These are phyloP conservation scores for Oryza meridionalis DNA, from an alignment of 176 grass and related monocot species.

Conservation along the genomic window DNA sequence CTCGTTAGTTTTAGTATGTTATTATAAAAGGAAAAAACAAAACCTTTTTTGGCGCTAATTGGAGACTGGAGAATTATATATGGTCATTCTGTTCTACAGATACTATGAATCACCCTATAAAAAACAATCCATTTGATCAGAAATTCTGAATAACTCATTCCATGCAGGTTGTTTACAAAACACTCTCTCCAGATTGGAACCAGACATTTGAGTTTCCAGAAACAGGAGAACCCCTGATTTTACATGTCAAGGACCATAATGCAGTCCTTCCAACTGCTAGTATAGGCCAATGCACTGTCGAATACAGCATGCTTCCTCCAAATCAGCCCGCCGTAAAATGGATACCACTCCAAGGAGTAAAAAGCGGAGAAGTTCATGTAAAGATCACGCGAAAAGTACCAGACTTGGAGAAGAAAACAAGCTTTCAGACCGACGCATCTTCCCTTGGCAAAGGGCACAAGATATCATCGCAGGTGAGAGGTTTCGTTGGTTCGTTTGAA, in stretches of 20 bases:
- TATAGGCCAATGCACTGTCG: slow-evolving; percentile 79
- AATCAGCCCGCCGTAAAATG: slow-evolving; percentile 75
- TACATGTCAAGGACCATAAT: slow-evolving; percentile 92
- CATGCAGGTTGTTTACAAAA: slow-evolving; percentile 85
- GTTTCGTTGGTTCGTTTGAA: neutral
- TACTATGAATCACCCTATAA: neutral
- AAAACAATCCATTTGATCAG: neutral
- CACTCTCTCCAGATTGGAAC: slow-evolving; percentile 79
- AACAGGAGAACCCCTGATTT: slow-evolving; percentile 66
- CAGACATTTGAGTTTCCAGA: slow-evolving; percentile 85
- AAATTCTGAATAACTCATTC: neutral
- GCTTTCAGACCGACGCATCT: slow-evolving; percentile 33
- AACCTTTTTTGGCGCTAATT: neutral
- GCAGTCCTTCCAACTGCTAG: slow-evolving; percentile 73
- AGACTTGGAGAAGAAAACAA: slow-evolving; percentile 48
- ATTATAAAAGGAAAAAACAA: neutral
- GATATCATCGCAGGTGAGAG: slow-evolving; percentile 58
- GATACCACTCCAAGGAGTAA: slow-evolving; percentile 87
- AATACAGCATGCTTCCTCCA: slow-evolving; percentile 71
- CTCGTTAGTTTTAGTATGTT: neutral
- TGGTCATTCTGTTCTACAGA: neutral
- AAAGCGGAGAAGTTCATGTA: slow-evolving; percentile 74
- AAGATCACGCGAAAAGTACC: slow-evolving; percentile 53
- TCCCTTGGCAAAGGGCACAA: slow-evolving; percentile 53
- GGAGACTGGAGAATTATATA: neutral